Evolutionary conservation across 257 asterid species (phyloP), one percentile per base, ranked within the genome.

Genomic region (Nicotiana obtusifolia): DNA sequence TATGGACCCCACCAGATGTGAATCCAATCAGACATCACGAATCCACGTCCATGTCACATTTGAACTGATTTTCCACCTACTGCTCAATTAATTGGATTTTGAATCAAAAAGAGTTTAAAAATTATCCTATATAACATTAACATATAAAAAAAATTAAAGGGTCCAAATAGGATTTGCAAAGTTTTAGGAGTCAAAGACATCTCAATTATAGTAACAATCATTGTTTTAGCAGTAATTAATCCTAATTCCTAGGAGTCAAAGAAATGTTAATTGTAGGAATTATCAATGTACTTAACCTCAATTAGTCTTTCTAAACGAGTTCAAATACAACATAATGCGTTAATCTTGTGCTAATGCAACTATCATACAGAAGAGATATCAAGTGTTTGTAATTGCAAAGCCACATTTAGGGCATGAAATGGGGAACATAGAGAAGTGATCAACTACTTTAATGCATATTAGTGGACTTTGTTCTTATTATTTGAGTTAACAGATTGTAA

Each of bases 1-100:
- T 65, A 0, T 73, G 83, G 84, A 68, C 26, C 83, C 88, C 76
- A 10, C 13, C 13, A 57, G 30, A 57, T 73, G 68, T 53, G 81
- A 53, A 10, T 26, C 54, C 81, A 56, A 77, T 77, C 68, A 77
- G 33, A 57, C 31, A 77, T 53, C 81, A 77, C 53, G 8, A 77
- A 31, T 54, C 68, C 53, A 19, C 31, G 68, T 44, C 60, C 78
- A 71, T 0, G 37, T 47, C 9, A 24, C 20, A 17, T 24, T 77
- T 56, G 13, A 77, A 54, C 30, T 28, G 35, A 44, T 37, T 53
- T 77, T 10, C 7, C 24, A 5, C 26, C n/a, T 31, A 64, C 71
- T 54, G 57, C 61, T 1, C 17, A 16, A 64, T 24, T 24, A 13
- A 10, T 26, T 22, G 16, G n/a, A 26, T 22, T 22, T 10, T 67